Conservation (phyloP, 306 rosid genomes). For the Cyamopsis tetragonoloba region DNA sequence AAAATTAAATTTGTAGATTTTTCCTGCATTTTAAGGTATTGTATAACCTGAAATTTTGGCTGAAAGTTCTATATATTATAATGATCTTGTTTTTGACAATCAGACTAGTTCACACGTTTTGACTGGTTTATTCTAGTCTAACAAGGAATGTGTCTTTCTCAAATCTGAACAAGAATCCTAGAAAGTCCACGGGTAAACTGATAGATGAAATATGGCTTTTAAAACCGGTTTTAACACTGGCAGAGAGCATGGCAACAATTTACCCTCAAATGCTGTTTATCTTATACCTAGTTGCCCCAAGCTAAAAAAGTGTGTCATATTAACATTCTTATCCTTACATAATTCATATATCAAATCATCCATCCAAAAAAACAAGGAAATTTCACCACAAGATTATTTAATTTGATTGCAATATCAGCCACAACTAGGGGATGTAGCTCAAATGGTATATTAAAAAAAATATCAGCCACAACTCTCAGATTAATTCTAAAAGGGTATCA, state of each 20-base stretch:
- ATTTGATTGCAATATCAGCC: background rate
- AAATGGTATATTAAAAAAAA: too few species aligned
- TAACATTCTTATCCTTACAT: background rate
- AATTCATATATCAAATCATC: background rate
- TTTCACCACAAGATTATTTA: slow-evolving; percentile 13
- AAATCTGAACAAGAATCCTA: background rate
- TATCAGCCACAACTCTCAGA: too few species aligned
- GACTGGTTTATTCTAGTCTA: background rate
- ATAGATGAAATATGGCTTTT: background rate
- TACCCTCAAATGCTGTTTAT: background rate
- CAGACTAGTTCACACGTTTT: background rate
- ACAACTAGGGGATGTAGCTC: too few species aligned
- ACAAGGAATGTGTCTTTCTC: background rate
- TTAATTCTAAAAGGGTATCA: too few species aligned
- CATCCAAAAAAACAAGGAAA: background rate
- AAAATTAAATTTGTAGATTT: too few species aligned
- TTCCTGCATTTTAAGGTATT: background rate
- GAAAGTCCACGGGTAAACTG: background rate
- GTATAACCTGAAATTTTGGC: background rate
- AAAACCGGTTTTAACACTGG: background rate
- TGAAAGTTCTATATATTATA: background rate
- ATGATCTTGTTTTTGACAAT: background rate
- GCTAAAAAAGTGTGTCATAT: background rate
- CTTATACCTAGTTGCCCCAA: background rate
- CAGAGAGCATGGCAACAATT: background rate